phyloP scores from a whole-genome alignment of 352 stramenopile species.

The Pythium graminicola region DNA sequence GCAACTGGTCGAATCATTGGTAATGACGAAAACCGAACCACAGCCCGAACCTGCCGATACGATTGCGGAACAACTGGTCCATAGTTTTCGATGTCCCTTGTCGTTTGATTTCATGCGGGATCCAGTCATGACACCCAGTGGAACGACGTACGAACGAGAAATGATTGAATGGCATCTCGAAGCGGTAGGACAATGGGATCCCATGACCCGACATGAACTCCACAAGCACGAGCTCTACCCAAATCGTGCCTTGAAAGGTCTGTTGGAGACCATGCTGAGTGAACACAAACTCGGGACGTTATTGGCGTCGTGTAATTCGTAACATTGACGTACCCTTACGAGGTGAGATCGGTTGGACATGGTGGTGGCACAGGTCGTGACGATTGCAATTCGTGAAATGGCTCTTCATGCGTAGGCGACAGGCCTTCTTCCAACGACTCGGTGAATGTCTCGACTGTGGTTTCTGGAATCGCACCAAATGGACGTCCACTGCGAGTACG shows the following conservation, averaged over 20 bases:
- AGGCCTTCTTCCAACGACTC: no score
- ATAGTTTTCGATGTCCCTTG: slow-evolving; percentile 55
- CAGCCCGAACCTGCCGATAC: slow-evolving; percentile 22
- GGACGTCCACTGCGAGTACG: no score
- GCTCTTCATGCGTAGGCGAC: no score
- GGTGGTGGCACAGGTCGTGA: no score
- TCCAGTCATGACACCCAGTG: slow-evolving; percentile 56
- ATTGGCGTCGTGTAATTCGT: slow-evolving; percentile 21
- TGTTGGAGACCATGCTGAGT: slow-evolving; percentile 60
- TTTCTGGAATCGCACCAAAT: no score
- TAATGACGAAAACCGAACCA: neutral
- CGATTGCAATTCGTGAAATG: no score
- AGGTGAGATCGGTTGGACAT: no score
- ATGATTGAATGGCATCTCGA: slow-evolving; percentile 66
- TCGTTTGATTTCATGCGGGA: slow-evolving; percentile 65
- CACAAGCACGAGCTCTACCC: slow-evolving; percentile 46
- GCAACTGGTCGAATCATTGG: slow-evolving; percentile 33
- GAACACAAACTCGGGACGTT: slow-evolving; percentile 44
- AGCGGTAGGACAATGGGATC: slow-evolving; percentile 57
- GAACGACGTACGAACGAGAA: slow-evolving; percentile 59
- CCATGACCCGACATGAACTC: slow-evolving; percentile 42
- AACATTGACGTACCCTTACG: neutral
- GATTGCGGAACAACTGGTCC: slow-evolving; percentile 54
- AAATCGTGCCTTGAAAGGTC: slow-evolving; percentile 54
- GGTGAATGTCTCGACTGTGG: no score